Evolutionary conservation across 2,329 filamentous ascomycete genomes (phyloP).

Genomic region (Tympanopsis confertula): DNA sequence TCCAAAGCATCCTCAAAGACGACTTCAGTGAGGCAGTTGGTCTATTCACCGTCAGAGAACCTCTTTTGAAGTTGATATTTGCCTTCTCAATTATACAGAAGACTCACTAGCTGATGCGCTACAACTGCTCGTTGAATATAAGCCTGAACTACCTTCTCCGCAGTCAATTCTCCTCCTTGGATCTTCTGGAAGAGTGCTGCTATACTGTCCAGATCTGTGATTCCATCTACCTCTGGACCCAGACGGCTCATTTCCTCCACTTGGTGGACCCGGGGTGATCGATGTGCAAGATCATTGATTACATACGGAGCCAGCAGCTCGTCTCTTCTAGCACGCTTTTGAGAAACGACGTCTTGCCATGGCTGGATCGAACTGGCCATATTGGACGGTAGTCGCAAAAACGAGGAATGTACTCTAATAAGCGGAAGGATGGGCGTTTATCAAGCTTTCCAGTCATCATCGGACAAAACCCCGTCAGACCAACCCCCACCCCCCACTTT

Average conservation of each 20-base stretch:
- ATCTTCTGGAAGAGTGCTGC: background rate
- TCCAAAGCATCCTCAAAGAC: background rate
- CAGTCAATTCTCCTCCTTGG: conserved; percentile 10
- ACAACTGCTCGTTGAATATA: conserved; percentile 17
- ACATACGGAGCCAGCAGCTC: background rate
- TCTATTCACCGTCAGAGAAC: background rate
- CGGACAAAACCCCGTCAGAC: no score
- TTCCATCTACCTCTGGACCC: background rate
- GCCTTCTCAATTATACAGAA: no score
- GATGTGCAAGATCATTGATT: conserved; percentile 11
- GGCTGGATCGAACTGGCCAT: no score
- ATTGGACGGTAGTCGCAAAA: no score
- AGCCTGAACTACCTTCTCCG: conserved; percentile 13
- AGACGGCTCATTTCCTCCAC: conserved; percentile 11
- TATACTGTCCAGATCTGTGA: background rate
- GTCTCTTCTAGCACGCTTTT: background rate
- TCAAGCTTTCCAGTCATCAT: no score
- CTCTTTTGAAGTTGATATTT: no score
- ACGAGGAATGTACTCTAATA: no score
- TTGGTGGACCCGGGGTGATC: conserved; percentile 9
- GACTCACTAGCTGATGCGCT: background rate
- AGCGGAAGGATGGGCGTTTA: no score
- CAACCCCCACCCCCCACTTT: no score
- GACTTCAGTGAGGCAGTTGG: background rate
- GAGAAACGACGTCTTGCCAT: background rate